Evolutionary conservation across 257 asterid genomes (phyloP).

Genomic region (Hygrophila difformis): DNA sequence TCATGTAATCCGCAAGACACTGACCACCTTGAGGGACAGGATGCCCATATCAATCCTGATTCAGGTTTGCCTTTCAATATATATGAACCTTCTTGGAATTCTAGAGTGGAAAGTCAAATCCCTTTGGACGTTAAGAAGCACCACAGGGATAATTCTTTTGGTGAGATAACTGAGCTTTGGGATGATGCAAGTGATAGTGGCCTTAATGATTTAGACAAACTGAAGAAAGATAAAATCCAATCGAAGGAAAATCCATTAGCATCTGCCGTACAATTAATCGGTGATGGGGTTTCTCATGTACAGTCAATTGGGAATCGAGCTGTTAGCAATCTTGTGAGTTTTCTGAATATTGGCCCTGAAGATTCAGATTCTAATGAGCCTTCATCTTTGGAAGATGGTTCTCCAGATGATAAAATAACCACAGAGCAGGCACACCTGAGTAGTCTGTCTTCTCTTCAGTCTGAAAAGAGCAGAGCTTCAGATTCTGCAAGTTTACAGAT

Average conservation of each 20-base stretch:
- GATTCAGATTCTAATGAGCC: conserved; percentile 71
- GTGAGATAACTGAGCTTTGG: conserved; percentile 75
- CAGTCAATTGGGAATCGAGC: conserved; percentile 98
- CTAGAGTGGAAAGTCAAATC: conserved; percentile 42
- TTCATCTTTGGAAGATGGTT: conserved; percentile 27
- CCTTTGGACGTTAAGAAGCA: conserved; percentile 40
- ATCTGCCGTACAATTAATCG: conserved; percentile 87
- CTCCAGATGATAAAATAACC: conserved; percentile 24
- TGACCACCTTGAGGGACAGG: conserved; percentile 48
- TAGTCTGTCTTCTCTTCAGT: conserved; percentile 62
- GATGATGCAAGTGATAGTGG: conserved; percentile 41
- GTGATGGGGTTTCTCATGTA: conserved; percentile 93
- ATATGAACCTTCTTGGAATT: conserved; percentile 57
- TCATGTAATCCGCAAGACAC: conserved; percentile 33
- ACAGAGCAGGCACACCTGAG: conserved; percentile 28
- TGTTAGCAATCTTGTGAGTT: conserved; percentile 78
- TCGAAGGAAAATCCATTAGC: conserved; percentile 67
- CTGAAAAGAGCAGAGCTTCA: conserved; percentile 70
- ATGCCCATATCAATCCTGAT: conserved; percentile 34
- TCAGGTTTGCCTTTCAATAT: conserved; percentile 31
- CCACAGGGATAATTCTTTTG: conserved; percentile 33
- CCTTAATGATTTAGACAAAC: conserved; percentile 32
- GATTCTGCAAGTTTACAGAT: conserved; percentile 68
- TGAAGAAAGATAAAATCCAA: conserved; percentile 44
- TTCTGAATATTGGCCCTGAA: conserved; percentile 72